A percentile compares a stretch with the other conserved stretches of the same genome.
phyloP scores from a whole-genome alignment of 2,329 filamentous ascomycete species.

The Gremmenia infestans region DNA sequence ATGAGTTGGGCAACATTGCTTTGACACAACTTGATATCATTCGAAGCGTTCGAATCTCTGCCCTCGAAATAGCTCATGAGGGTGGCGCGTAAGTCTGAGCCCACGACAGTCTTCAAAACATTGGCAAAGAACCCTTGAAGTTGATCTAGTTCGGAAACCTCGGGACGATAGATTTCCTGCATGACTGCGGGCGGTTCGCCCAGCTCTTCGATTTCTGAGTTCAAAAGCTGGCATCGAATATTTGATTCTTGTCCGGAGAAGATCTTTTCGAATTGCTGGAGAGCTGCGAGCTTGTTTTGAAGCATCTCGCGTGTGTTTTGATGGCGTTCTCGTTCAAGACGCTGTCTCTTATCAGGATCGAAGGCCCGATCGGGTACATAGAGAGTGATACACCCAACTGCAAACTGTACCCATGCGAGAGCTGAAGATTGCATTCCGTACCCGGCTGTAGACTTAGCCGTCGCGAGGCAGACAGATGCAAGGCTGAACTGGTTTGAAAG shows the following conservation, averaged over 20 bases:
- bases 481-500: conserved; percentile 34
- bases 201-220: conserved; percentile 56
- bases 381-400: conserved; percentile 66
- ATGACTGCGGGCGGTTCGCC: conserved; percentile 63
- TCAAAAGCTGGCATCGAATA: conserved; percentile 58
- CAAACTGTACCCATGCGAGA: conserved; percentile 71
- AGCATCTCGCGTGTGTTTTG: conserved; percentile 52
- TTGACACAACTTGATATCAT: conserved; percentile 39
- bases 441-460: conserved; percentile 26
- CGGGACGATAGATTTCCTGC: conserved; percentile 65
- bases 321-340: conserved; percentile 60
- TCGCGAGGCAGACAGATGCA: conserved; percentile 28
- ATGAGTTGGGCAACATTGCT: conserved; percentile 64
- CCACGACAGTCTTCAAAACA: conserved; percentile 49
- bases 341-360: conserved; percentile 67
- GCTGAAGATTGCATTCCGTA: conserved; percentile 38
- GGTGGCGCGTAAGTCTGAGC: conserved; percentile 14
- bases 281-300: conserved; percentile 49
- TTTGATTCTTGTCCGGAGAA: conserved; percentile 67
- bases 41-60: conserved; percentile 37
- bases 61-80: conserved; percentile 19
- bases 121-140: conserved; percentile 82
- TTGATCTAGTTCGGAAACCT: conserved; percentile 59
- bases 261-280: conserved; percentile 59
- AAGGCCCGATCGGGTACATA: conserved; percentile 84